Evolutionary conservation across 164 flowering plant species (phyloP).

Genomic region (Dillenia turbinata): DNA sequence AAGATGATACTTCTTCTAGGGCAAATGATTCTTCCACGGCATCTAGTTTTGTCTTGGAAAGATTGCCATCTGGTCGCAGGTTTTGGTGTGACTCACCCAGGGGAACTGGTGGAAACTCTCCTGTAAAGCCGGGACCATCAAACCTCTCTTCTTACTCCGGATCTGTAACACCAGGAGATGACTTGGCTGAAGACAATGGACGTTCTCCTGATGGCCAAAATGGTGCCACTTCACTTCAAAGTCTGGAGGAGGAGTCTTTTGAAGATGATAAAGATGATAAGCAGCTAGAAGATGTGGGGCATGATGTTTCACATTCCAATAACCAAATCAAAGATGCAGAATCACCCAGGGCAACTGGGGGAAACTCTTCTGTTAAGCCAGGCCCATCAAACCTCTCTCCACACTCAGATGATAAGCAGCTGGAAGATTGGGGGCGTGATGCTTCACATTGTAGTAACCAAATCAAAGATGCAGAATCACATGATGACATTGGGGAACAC

Average conservation of each 20-base stretch:
- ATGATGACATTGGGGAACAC: slow-evolving; percentile 6
- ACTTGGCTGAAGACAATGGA: slow-evolving; percentile 16
- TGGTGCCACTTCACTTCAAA: slow-evolving; percentile 5
- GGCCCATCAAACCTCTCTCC: slow-evolving; percentile 32
- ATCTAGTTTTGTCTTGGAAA: slow-evolving; percentile 43
- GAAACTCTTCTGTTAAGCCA: slow-evolving; percentile 35
- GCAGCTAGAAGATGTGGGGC: slow-evolving; percentile 4
- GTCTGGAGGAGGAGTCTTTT: too few species aligned
- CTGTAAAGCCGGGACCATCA: slow-evolving; percentile 29
- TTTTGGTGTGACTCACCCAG: slow-evolving; percentile 79
- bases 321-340: slow-evolving; percentile 6
- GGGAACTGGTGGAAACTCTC: slow-evolving; percentile 39
- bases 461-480: background rate
- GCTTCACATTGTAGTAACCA: slow-evolving; percentile 3
- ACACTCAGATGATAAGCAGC: background rate
- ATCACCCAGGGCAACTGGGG: slow-evolving; percentile 1
- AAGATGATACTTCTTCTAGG: slow-evolving; percentile 27
- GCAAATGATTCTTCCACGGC: slow-evolving; percentile 21
- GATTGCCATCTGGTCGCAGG: slow-evolving; percentile 69
- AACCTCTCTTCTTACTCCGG: slow-evolving; percentile 24
- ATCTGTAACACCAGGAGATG: slow-evolving; percentile 3
- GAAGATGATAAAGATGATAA: background rate
- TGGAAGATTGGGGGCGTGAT: background rate
- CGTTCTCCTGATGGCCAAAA: slow-evolving; percentile 14
- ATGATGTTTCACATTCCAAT: background rate